Conservation (phyloP, 2,329 filamentous ascomycete species). For the Tolypocladium album region DNA sequence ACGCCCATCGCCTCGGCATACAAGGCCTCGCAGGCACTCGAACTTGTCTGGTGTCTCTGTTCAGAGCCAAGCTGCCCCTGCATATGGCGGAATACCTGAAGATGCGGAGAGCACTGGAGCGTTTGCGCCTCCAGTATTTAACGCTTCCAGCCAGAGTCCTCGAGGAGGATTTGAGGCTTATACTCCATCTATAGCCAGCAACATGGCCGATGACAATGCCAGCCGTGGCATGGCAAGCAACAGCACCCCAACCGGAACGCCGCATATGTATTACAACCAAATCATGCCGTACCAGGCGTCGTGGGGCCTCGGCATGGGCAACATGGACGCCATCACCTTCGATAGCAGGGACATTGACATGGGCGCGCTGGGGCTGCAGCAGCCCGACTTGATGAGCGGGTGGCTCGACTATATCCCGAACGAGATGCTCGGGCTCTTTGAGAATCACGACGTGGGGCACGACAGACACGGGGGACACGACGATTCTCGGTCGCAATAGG, state of each 20-base stretch:
- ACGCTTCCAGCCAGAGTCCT: constrained; percentile 29
- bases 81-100: constrained; percentile 18
- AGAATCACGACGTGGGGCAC: constrained; percentile 20
- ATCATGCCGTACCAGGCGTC: constrained; percentile 16
- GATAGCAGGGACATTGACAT: constrained; percentile 72
- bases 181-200: constrained; percentile 29
- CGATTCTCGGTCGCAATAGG: not conserved
- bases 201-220: constrained; percentile 21
- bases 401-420: constrained; percentile 67
- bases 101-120: constrained; percentile 21
- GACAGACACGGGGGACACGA: constrained; percentile 7
- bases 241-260: not conserved
- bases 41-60: constrained; percentile 9
- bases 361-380: constrained; percentile 45
- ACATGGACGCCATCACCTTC: constrained; percentile 52
- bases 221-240: not conserved
- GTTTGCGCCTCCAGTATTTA: constrained; percentile 23
- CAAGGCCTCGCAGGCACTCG: constrained; percentile 14
- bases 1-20: constrained; percentile 28
- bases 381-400: constrained; percentile 54
- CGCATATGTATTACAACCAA: constrained; percentile 16
- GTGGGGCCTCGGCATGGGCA: constrained; percentile 21
- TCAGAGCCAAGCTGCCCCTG: constrained; percentile 12
- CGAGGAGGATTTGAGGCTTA: constrained; percentile 30
- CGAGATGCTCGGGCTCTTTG: constrained; percentile 50